Evolutionary conservation across 371 early-diverging fungal genomes (phyloP), one percentile per base, ranked within the genome.

Genomic region (Dinochytrium kinnereticum): DNA sequence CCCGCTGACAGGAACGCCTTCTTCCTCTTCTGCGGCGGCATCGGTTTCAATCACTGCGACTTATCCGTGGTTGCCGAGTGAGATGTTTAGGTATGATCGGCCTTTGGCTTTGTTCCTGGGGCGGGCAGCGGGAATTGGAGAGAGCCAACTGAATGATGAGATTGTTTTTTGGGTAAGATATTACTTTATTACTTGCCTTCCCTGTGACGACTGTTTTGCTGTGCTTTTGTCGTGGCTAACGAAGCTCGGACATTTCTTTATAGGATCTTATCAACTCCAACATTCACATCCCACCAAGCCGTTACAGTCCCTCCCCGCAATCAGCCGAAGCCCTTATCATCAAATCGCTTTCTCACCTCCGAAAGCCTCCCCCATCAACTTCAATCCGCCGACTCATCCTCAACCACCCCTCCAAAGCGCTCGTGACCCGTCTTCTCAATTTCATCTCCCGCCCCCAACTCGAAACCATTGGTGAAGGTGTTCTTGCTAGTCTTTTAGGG

Each of bases 161-260:
- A 44, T 68, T 28, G 10, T 68, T 15, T 73, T 59, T 50, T 73
- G 74, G 74, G 74, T 73, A 34, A 68, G 39, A 55, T 57, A 13
- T 70, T 71, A 15, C 34, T 26, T 15, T 7, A 49, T 30, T 10
- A 10, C 36, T 26, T 34, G 34, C 10, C 17, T 34, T 7, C 61
- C 36, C 7, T 31, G 13, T 44, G 13, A 7, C 57, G 10, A 33
- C 13, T 33, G 5, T 61, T 61, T 34, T 3, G 13, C 28, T 33
- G 10, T 31, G 5, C 55, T 53, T 5, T 5, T 26, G 26, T 26
- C 55, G 26, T n/a, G 13, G 24, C 24, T 53, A 2, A 38, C 15
- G 2, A n/a, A n/a, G n/a, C n/a, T n/a, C n/a, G n/a, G n/a, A n/a
- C n/a, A n/a, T n/a, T n/a, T 37, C 24, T 38, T 13, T 40, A 68